Evolutionary conservation across 1,139 yeast genomes (phyloP).

Genomic region (Wickerhamomyces sp.): DNA sequence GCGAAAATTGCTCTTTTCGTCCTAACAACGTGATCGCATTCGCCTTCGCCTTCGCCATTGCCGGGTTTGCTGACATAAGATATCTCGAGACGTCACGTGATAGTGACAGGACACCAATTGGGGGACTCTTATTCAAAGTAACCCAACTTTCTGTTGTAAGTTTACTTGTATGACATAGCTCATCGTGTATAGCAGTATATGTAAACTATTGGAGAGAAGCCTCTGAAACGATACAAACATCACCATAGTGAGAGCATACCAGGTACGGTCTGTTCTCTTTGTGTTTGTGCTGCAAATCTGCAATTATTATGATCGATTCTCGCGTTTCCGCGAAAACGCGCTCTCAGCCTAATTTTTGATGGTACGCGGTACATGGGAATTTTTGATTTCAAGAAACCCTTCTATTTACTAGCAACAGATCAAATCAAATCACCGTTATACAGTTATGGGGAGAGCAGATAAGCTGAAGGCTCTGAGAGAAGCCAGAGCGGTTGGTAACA

Average conservation of each 20-base stretch:
- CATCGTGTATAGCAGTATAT: no score
- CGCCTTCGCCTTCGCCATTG: no score
- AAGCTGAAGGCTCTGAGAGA: conserved; percentile 37
- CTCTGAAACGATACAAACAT: no score
- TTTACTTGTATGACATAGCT: no score
- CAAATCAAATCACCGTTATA: background rate
- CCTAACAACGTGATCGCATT: background rate
- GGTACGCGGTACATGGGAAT: background rate
- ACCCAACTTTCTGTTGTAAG: no score
- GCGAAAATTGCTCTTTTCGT: background rate
- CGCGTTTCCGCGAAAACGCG: background rate
- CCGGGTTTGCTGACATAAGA: background rate
- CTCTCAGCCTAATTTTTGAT: background rate
- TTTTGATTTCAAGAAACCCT: background rate
- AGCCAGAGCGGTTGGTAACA: conserved; percentile 34
- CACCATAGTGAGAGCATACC: no score
- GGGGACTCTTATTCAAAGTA: no score
- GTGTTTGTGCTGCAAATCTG: no score
- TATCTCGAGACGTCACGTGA: background rate
- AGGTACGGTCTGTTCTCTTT: no score
- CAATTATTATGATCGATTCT: no score
- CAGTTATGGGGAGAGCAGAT: conserved; percentile 24
- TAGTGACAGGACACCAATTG: background rate
- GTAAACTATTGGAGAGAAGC: no score
- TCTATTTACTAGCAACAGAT: background rate